Evolutionary conservation across 2,329 filamentous ascomycete genomes (phyloP).

Genomic region (Phaeosphaeriaceae sp.): DNA sequence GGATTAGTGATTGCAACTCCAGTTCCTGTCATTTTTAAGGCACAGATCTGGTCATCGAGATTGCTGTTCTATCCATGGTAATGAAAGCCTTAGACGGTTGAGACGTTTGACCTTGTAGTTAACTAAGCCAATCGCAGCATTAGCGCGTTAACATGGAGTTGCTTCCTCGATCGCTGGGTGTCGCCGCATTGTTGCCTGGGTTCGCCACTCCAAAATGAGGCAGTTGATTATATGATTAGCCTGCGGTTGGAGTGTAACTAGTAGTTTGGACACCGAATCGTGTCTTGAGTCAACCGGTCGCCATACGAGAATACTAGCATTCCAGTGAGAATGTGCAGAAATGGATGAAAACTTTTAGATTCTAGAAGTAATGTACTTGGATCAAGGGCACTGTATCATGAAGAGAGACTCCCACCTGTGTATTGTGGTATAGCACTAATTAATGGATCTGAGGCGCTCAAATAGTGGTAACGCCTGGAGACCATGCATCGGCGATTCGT

Average conservation of each 20-base stretch:
- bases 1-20: constrained; percentile 67
- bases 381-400: not conserved
- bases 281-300: too few species aligned
- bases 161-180: not conserved
- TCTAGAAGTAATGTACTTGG: not conserved
- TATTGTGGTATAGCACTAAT: constrained; percentile 26
- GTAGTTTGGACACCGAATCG: too few species aligned
- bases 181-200: not conserved
- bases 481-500: constrained; percentile 84
- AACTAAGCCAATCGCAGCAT: constrained; percentile 32
- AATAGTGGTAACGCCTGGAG: constrained; percentile 70
- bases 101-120: constrained; percentile 27
- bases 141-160: constrained; percentile 22
- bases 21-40: constrained; percentile 40
- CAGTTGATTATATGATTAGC: too few species aligned
- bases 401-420: constrained; percentile 35
- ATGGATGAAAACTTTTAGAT: not conserved
- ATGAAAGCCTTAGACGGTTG: constrained; percentile 17
- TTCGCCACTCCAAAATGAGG: not conserved
- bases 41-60: constrained; percentile 27
- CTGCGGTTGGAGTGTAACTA: too few species aligned
- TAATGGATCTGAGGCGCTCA: constrained; percentile 46
- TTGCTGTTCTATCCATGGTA: constrained; percentile 11
- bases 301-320: not conserved
- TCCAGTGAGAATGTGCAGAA: not conserved